Evolutionary conservation across 2,329 filamentous ascomycete species (phyloP).

Genomic region (Ascochyta pisi): DNA sequence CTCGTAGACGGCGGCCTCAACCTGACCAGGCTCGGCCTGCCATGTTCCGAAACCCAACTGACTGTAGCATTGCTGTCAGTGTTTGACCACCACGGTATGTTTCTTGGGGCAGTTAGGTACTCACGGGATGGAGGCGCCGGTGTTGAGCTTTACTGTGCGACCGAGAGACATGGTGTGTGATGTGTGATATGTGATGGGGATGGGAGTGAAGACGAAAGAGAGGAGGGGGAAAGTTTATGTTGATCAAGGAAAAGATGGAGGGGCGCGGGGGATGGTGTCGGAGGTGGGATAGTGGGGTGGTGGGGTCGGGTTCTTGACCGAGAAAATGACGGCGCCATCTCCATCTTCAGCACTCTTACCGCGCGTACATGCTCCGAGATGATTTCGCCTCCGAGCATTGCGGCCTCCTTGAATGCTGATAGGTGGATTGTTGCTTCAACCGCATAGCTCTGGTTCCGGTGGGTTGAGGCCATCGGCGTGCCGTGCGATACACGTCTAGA

Average conservation of each 20-base stretch:
- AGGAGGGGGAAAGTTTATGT: slow-evolving; percentile 11
- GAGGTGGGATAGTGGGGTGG: slow-evolving; percentile 19
- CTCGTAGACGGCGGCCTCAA: slow-evolving; percentile 52
- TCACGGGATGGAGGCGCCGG: slow-evolving; percentile 78
- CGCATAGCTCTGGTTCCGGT: background rate
- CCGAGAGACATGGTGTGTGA: slow-evolving; percentile 37
- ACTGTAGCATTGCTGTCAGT: slow-evolving; percentile 65
- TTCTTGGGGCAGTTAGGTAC: slow-evolving; percentile 64
- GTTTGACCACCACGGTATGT: slow-evolving; percentile 67
- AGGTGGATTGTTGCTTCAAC: slow-evolving; percentile 5
- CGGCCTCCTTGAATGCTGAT: slow-evolving; percentile 7
- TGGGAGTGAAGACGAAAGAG: slow-evolving; percentile 1
- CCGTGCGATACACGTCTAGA: background rate
- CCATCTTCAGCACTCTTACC: slow-evolving; percentile 11
- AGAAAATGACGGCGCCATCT: slow-evolving; percentile 23
- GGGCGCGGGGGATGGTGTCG: slow-evolving; percentile 20
- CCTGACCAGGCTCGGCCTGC: slow-evolving; percentile 42
- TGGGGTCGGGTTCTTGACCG: slow-evolving; percentile 30
- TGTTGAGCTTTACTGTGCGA: slow-evolving; percentile 62
- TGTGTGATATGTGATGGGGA: slow-evolving; percentile 5
- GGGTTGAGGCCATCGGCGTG: background rate
- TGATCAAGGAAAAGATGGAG: slow-evolving; percentile 10
- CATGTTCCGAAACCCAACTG: slow-evolving; percentile 53
- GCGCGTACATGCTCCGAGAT: slow-evolving; percentile 1
- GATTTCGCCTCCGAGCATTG: slow-evolving; percentile 6